Base-by-base conservation (phyloP, 2,329 filamentous ascomycete species). In the Annulohypoxylon truncatum region DNA sequence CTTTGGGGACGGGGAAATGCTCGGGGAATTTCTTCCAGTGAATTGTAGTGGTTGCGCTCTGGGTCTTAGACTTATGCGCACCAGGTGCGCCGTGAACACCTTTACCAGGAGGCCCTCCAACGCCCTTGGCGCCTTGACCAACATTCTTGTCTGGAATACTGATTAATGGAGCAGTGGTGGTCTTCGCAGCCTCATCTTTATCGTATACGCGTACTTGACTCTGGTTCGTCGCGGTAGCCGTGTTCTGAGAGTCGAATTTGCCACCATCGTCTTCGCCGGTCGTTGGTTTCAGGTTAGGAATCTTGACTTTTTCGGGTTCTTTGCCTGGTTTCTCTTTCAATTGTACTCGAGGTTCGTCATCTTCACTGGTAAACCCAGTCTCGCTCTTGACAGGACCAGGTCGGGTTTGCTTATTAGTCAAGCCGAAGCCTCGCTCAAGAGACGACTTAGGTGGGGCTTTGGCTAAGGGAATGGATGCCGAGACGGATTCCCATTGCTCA, bases 1-100 rank as follows among this genome's bases (percentile, higher is more conserved):
- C 87, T 2, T 85, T 79, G 6, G 89, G 82, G 2, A 98, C 80
- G 0, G 96, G 94, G 79, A 92, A 98, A 75, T 91, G 85, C 77
- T 97, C 93, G 2, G 84, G 81, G 67, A 87, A 84, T 77, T 90
- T 93, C 60, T 81, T 81, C 95, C 95, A 98, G 73, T 94, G 90
- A 28, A 89, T 78, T 8, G 77, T 74, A 18, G 76, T 71, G 31
- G 72, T 64, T 55, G 64, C 15, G 29, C 48, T 68, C 46, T 72
- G 57, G 9, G 69, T 56, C 22, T 75, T 73, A 20, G 70, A 55
- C 13, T 61, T 69, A 51, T 68, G 64, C 26, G 59, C 62, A 13
- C 61, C 64, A 4, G 67, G 67, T 28, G 46, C 59, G 24, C 73
- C 68, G 5, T 69, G 68, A 24, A 64, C 56, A 22, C 61, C 61